phyloP scores from a whole-genome alignment of 208 protist genomes.

The Leishmania turanica region DNA sequence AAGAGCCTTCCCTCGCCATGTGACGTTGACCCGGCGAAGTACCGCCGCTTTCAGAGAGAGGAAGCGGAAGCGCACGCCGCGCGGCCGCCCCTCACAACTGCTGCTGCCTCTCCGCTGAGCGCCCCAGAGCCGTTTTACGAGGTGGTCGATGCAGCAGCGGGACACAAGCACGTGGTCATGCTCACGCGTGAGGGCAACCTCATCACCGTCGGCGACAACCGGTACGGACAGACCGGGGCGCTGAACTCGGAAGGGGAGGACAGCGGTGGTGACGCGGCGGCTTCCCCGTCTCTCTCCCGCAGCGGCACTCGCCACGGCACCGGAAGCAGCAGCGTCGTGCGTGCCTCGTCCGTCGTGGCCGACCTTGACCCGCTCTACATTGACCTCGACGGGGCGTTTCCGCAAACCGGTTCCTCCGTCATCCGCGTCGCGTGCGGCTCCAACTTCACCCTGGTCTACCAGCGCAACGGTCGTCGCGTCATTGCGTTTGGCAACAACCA shows the following conservation, averaged over 20 bases:
- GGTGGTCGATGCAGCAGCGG: conserved; percentile 31
- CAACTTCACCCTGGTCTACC: conserved; percentile 73
- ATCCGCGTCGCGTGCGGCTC: conserved; percentile 50
- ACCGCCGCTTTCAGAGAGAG: conserved; percentile 63
- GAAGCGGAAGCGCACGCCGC: conserved; percentile 19
- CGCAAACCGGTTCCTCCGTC: conserved; percentile 3
- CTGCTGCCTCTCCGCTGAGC: background rate
- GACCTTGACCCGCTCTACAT: conserved; percentile 48
- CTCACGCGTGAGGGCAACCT: conserved; percentile 67
- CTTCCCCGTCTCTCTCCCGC: background rate
- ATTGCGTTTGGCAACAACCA: conserved; percentile 77
- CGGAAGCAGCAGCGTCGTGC: background rate
- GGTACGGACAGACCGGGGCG: conserved; percentile 55
- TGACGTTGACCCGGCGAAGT: conserved; percentile 58
- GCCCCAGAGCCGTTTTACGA: conserved; percentile 40
- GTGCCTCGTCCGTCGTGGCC: conserved; percentile 8
- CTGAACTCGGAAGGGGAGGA: conserved; percentile 13
- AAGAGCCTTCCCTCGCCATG: conserved; percentile 72
- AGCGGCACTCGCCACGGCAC: conserved; percentile 2
- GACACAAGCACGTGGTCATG: conserved; percentile 67
- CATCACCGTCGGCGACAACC: conserved; percentile 68
- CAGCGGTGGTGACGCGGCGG: background rate
- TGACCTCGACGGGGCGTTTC: conserved; percentile 51
- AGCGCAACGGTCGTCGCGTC: conserved; percentile 43
- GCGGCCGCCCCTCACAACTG: background rate